These are phyloP conservation scores for Paraurostyla sp. DNA, from an alignment of 73 alveolate species.

Conservation along the genomic window DNA sequence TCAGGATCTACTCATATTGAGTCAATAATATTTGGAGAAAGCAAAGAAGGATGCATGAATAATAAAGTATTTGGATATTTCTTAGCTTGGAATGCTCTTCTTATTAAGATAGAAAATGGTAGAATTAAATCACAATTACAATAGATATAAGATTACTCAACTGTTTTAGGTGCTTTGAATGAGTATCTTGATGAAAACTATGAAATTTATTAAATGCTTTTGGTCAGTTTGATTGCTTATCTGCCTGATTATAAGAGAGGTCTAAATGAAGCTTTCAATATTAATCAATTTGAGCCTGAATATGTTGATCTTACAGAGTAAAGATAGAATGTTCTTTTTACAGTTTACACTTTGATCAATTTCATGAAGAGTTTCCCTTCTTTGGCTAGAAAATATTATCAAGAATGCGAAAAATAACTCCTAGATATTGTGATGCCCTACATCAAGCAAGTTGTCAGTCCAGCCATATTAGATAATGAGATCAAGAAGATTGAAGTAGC, in stretches of 20 bases:
- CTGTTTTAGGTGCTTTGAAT: slow-evolving; percentile 57
- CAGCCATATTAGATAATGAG: slow-evolving; percentile 78
- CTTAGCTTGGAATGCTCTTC: slow-evolving; percentile 72
- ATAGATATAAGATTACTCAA: slow-evolving; percentile 26
- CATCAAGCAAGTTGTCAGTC: slow-evolving; percentile 73
- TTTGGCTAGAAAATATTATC: slow-evolving; percentile 72
- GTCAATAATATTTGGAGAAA: slow-evolving; percentile 29
- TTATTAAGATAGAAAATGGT: slow-evolving; percentile 60
- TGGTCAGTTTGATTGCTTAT: slow-evolving; percentile 63
- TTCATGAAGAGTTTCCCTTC: slow-evolving; percentile 79
- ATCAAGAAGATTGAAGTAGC: slow-evolving; percentile 76
- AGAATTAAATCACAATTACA: slow-evolving; percentile 39
- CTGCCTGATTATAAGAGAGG: slow-evolving; percentile 47
- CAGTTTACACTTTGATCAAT: slow-evolving; percentile 63
- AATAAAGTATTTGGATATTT: slow-evolving; percentile 60
- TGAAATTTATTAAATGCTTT: slow-evolving; percentile 62
- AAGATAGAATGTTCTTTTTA: not conserved
- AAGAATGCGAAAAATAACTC: slow-evolving; percentile 65
- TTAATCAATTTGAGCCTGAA: slow-evolving; percentile 54
- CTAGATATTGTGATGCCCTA: slow-evolving; percentile 58
- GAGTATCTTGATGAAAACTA: slow-evolving; percentile 63
- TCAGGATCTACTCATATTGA: not conserved
- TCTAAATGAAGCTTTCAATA: slow-evolving; percentile 31
- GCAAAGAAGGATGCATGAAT: slow-evolving; percentile 58
- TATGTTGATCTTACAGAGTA: slow-evolving; percentile 41